Conservation (phyloP, 139 green algal species). For the Chlorella sp. region DNA sequence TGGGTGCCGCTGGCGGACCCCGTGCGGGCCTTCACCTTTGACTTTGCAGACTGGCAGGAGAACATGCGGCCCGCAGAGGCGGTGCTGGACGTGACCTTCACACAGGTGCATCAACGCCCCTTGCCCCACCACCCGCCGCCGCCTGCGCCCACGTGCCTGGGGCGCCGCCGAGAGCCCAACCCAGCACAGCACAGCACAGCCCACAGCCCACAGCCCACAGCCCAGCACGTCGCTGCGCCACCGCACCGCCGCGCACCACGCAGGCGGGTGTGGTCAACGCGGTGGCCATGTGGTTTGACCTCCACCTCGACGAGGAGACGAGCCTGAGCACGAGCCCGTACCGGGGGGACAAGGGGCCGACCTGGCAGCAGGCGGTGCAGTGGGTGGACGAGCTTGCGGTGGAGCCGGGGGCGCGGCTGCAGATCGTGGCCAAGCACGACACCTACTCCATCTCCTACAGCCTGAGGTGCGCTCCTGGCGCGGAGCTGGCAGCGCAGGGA, state of each 20-base stretch:
- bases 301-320: constrained; percentile 68
- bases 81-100: constrained; percentile 1
- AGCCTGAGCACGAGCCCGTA: constrained; percentile 52
- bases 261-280: constrained; percentile 64
- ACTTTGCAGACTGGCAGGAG: constrained; percentile 60
- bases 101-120: not conserved
- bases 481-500: too few species aligned
- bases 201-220: not conserved
- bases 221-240: too few species aligned
- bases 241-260: too few species aligned
- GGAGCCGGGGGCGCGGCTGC: constrained; percentile 32
- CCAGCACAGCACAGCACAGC: not conserved
- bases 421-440: constrained; percentile 59
- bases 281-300: constrained; percentile 83
- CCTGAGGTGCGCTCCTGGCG: not conserved
- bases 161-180: too few species aligned
- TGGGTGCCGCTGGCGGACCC: constrained; percentile 60
- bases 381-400: constrained; percentile 61
- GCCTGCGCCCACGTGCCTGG: too few species aligned
- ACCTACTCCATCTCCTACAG: constrained; percentile 64
- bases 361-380: constrained; percentile 78
- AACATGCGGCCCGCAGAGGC: constrained; percentile 48
- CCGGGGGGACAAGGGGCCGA: constrained; percentile 50
- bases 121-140: too few species aligned
- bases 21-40: constrained; percentile 61